Conservation (phyloP, 192 early-diverging fungal genomes). For the Lunasporangiospora selenospora region DNA sequence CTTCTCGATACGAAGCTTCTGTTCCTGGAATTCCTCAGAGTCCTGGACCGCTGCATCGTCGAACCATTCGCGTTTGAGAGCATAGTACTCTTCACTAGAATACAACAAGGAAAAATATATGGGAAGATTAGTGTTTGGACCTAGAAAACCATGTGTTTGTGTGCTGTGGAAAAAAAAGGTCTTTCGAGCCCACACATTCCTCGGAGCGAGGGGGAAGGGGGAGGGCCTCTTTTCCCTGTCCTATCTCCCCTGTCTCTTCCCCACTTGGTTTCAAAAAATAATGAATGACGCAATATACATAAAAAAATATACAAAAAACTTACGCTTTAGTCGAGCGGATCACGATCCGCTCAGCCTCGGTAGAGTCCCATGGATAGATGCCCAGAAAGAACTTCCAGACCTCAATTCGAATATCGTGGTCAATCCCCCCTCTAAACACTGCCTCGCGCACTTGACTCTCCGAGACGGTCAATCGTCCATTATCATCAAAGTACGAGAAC, state of each 20-base stretch:
- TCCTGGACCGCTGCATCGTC: slow-evolving; percentile 61
- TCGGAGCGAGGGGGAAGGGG: too few relatives aligned
- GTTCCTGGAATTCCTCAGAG: slow-evolving; percentile 69
- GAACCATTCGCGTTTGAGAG: slow-evolving; percentile 71
- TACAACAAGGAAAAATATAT: not conserved
- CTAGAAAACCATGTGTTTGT: too few relatives aligned
- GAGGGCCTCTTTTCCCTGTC: too few relatives aligned
- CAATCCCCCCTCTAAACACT: slow-evolving; percentile 81
- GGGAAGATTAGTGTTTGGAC: too few relatives aligned
- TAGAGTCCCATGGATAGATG: slow-evolving; percentile 86
- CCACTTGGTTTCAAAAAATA: too few relatives aligned
- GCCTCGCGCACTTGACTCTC: slow-evolving; percentile 59
- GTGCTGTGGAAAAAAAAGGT: too few relatives aligned
- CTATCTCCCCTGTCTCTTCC: too few relatives aligned
- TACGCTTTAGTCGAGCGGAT: slow-evolving; percentile 62
- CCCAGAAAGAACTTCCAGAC: slow-evolving; percentile 92
- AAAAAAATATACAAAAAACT: slow-evolving; percentile 4
- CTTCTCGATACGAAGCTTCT: slow-evolving; percentile 87
- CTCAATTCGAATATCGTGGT: slow-evolving; percentile 77
- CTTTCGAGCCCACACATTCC: too few relatives aligned
- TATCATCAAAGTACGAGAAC: slow-evolving; percentile 71
- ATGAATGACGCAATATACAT: too few relatives aligned
- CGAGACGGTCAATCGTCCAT: slow-evolving; percentile 55
- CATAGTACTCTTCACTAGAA: slow-evolving; percentile 65
- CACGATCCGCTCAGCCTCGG: slow-evolving; percentile 69